Evolutionary conservation across 306 rosid genomes (phyloP).

Genomic region (Fragaria vesca): DNA sequence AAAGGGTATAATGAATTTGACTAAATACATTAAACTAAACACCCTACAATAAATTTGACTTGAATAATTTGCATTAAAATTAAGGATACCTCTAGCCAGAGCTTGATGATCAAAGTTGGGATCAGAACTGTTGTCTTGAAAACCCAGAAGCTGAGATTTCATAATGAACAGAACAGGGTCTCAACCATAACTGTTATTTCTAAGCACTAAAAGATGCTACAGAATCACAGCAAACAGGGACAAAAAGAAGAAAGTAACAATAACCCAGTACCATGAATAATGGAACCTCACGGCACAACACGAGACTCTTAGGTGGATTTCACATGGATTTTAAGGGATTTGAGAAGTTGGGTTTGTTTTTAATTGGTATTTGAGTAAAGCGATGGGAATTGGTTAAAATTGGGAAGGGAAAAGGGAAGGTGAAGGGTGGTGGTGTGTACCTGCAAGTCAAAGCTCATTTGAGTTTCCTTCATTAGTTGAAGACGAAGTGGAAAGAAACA

Average conservation of each 20-base stretch:
- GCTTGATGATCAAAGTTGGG: background rate
- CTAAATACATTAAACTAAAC: background rate
- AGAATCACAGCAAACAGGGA: slow-evolving; percentile 23
- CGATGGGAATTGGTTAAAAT: background rate
- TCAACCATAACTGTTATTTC: slow-evolving; percentile 2
- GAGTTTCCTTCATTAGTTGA: background rate
- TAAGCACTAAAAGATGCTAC: slow-evolving; percentile 17
- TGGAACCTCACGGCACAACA: slow-evolving; percentile 19
- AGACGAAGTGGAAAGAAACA: background rate
- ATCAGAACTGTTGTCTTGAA: slow-evolving; percentile 7
- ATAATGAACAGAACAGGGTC: slow-evolving; percentile 19
- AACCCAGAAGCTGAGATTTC: slow-evolving; percentile 30
- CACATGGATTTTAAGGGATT: background rate
- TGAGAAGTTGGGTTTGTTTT: background rate
- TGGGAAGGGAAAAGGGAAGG: background rate
- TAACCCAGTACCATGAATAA: slow-evolving; percentile 12
- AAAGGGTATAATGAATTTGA: background rate
- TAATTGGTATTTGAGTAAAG: slow-evolving; percentile 3
- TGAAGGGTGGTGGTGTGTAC: slow-evolving; percentile 1
- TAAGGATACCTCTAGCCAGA: background rate
- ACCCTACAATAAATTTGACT: background rate
- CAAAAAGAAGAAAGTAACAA: background rate
- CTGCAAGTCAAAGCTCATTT: slow-evolving; percentile 25
- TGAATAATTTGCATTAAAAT: background rate
- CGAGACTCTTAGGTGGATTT: background rate